Evolutionary conservation across 305 asterid species (phyloP), one percentile per base, ranked within the genome.

Genomic region (Plantago lanceolata): DNA sequence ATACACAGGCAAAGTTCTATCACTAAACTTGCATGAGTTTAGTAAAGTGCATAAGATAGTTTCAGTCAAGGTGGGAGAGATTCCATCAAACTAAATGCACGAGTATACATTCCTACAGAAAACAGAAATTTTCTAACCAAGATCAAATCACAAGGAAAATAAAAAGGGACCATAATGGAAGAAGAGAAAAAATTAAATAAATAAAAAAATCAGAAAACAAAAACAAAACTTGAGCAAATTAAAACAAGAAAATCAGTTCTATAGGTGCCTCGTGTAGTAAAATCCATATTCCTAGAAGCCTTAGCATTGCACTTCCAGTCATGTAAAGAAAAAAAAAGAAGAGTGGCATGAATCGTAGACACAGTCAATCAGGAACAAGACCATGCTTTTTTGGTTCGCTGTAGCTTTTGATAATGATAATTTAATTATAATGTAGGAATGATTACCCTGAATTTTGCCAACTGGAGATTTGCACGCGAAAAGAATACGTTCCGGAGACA

Each of bases 381-480:
- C 33, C n/a, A 26, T 53, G 8, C 8, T n/a, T 37, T n/a, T 31
- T 8, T 31, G 7, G 7, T 31, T 37, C 44, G 3, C 44, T 14
- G 8, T 24, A 7, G 14, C 13, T 9, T 7, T 37, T 37, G 0
- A 37, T 37, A 37, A 37, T 37, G 0, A 7, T 8, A 1, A 40
- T 40, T 33, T 58, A 43, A 73, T 47, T 16, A 28, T 37, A 64
- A 28, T 57, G 18, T 49, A 55, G 43, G 65, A 71, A 71, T 19
- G 69, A 74, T 67, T 78, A 86, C 97, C 84, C 73, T 83, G 78
- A 91, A 91, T 73, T 91, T 88, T 45, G 98, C 96, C 63, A 84
- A 80, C 61, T 91, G 98, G 69, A 91, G 98, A 79, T 88, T 82
- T 63, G 98, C 95, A 66, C 95, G 93, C 63, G 95, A 91, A 73